These are phyloP conservation scores for Fusarium algeriense DNA, from an alignment of 2,329 filamentous ascomycete genomes.

Conservation along the genomic window DNA sequence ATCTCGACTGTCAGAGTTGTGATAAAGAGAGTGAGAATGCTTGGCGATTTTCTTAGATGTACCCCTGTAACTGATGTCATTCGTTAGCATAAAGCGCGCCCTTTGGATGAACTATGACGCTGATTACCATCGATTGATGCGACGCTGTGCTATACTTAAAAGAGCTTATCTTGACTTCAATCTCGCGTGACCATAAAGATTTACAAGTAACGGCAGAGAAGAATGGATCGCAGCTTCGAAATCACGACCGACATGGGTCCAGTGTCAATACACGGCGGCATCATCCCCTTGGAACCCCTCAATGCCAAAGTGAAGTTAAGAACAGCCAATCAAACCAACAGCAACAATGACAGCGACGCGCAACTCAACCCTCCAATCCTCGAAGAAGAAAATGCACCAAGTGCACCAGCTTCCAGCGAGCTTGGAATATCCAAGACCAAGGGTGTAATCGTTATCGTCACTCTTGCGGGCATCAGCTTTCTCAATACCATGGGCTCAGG, in stretches of 20 bases:
- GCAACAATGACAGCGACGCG: neutral
- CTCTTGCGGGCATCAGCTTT: constrained; percentile 38
- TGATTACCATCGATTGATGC: neutral
- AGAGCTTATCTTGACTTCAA: neutral
- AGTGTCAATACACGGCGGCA: constrained; percentile 2
- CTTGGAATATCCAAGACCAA: constrained; percentile 21
- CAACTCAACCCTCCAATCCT: fast-evolving
- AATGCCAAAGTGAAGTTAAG: neutral
- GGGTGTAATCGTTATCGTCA: constrained; percentile 25
- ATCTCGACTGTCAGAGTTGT: neutral
- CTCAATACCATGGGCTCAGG: constrained; percentile 46
- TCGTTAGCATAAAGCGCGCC: constrained; percentile 7
- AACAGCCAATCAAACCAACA: neutral
- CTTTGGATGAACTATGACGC: neutral
- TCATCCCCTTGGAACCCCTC: constrained; percentile 15
- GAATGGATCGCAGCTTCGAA: constrained; percentile 15
- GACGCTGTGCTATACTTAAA: neutral
- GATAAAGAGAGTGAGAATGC: neutral
- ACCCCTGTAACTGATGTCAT: constrained; percentile 7
- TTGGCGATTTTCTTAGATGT: neutral
- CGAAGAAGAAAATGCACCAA: neutral
- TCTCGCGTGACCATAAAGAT: fast-evolving
- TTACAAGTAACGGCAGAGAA: fast-evolving
- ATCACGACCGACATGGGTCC: neutral
- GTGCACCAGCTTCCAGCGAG: neutral